Base-by-base conservation (phyloP, 495 filamentous ascomycete genomes). In the Penicillium argentinense region DNA sequence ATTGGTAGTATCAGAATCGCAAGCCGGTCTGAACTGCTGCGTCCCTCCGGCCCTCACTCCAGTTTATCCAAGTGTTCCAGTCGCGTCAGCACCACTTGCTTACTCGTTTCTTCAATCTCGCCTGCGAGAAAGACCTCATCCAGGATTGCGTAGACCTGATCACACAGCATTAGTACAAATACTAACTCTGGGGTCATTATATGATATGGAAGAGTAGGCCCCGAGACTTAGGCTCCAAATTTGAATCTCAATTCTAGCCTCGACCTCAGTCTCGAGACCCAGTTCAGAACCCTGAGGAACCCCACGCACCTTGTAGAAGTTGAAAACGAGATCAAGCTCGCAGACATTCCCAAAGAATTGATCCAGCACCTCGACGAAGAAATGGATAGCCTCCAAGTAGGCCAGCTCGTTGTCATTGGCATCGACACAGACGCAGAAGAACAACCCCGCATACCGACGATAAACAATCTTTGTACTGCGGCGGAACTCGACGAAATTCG, bases 311-410 rank as follows among this genome's bases (percentile, higher is more conserved):
- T 91, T 91, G 67, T 90, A 91, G 62, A 91, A 98, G 69, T 97
- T 97, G 72, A 98, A 98, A 51, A 98, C 95, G 71, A 98, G 74
- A 78, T 98, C 93, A 69, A 98, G 77, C 75, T 98, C 93, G 72
- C 93, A 98, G 42, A 98, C 93, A 67, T 98, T 98, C 56, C 93
- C 93, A 65, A 98, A 98, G 75, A 98, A 98, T 56, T 87, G 80
- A 78, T 98, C 93, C 59, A 98, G 77, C 51, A 98, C 93, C 73
- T 98, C 93, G 51, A 98, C 93, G 63, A 98, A 97, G 75, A 98
- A 97, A 76, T 98, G 93, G 64, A 98, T 96, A 0, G 92, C 93
- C 68, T 98, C 93, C 42, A 98, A 76, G 65, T 93, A 98, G 32
- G 95, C 91, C 28, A 98, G 76, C 75, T 97, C 93, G 72, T 97